A percentile compares a stretch with the other conserved stretches of the same genome.
Evolutionary conservation across 805 yeast genomes (phyloP).

Genomic region (Starmerella sp.): DNA sequence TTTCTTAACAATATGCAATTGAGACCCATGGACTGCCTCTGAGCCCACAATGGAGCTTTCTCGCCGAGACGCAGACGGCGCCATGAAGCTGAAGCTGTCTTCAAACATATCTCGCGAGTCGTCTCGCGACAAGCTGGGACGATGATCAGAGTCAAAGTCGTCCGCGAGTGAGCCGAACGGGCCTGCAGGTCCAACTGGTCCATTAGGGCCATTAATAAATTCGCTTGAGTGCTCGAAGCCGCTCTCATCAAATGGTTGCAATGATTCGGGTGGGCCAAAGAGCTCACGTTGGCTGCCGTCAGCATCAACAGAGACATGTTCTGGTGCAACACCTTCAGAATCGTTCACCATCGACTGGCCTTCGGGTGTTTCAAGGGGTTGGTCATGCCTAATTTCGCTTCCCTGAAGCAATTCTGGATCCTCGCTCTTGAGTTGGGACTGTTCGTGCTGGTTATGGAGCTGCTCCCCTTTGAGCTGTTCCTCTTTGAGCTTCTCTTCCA

Average conservation of each 20-base stretch:
- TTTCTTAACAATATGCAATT: constrained; percentile 58
- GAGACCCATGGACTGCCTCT: constrained; percentile 16
- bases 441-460: too few relatives aligned
- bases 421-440: too few relatives aligned
- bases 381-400: too few relatives aligned
- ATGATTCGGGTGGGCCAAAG: not conserved
- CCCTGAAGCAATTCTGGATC: too few relatives aligned
- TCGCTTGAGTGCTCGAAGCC: not conserved
- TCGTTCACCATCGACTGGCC: too few relatives aligned
- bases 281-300: too few relatives aligned
- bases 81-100: constrained; percentile 7
- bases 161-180: constrained; percentile 9
- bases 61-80: constrained; percentile 4
- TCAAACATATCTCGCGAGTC: not conserved
- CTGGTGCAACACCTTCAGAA: too few relatives aligned
- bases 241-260: not conserved
- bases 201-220: not conserved
- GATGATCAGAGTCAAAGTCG: constrained; percentile 1
- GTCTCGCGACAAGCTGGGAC: not conserved
- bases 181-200: constrained; percentile 12
- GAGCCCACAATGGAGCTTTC: constrained; percentile 21
- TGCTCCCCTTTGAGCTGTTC: not conserved
- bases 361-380: too few relatives aligned
- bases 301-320: too few relatives aligned
- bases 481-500: not conserved